Base-by-base conservation (phyloP, 2,329 filamentous ascomycete genomes). In the Rugonectria rugulosa region DNA sequence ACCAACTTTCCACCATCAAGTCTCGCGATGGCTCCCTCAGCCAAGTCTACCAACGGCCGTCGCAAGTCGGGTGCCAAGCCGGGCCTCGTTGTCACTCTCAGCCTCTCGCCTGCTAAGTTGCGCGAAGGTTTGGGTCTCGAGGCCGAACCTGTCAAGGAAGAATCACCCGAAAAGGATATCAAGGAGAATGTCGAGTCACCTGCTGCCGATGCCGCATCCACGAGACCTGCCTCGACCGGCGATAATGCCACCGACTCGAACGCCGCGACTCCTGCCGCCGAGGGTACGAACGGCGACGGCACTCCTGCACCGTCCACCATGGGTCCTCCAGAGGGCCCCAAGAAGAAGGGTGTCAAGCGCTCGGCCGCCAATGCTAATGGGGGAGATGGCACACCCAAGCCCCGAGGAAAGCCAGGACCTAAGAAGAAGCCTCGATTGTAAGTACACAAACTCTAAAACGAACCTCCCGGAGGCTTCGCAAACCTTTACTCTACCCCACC, bases 341-440 rank as follows among this genome's bases (percentile, higher is more conserved):
- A 91, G 80, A 92, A 91, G 79, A 93, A 93, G 75, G 88, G 88
- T 27, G 79, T 84, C 27, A 89, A 92, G 73, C 84, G 88, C 62
- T 83, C 85, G 19, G 89, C 89, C 66, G 80, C 84, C 32, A 85
- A 81, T 51, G 81, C 79, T 55, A 89, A 90, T 76, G 81, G 86
- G 58, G 74, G 77, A 72, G 90, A 93, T 61, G 81, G 79, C 27
- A 70, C 78, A 21, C 80, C 88, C n/a, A 92, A 90, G 74, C 81
- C 88, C 50, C 81, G 91, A 71, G 90, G 90, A 71, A 96, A 96
- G 79, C 94, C 95, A 6, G 94, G 94, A 6, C 94, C 94, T 0
- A 98, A 97, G 85, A 97, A 97, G 86, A 97, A 96, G 79, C 88
- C 90, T 63, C 88, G 90, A 81, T 77, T 97, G 94, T 97, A 89